Conservation (phyloP, 306 rosid species). For the Rubus parviflorus region DNA sequence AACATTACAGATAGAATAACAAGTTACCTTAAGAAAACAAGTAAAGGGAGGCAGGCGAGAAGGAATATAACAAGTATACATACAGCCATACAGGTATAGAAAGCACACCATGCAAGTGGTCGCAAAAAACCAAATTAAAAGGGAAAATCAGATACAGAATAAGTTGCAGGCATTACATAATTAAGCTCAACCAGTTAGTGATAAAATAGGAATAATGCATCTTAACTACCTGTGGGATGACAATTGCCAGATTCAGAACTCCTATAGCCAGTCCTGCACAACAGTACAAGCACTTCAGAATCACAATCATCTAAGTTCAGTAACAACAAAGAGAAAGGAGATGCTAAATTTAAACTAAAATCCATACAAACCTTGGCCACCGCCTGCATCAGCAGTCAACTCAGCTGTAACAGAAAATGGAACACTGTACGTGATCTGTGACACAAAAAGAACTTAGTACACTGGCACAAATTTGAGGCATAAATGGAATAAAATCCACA, state of each 20-base stretch:
- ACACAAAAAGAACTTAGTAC: slow-evolving; percentile 33
- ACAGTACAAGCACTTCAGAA: slow-evolving; percentile 31
- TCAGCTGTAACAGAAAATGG: slow-evolving; percentile 93
- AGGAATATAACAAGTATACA: background rate
- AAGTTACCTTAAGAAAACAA: slow-evolving; percentile 2
- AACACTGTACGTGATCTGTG: slow-evolving; percentile 95
- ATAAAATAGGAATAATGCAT: slow-evolving; percentile 2
- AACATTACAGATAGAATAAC: background rate
- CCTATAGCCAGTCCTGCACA: slow-evolving; percentile 91
- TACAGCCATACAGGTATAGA: background rate
- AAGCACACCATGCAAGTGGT: background rate
- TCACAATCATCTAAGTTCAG: slow-evolving; percentile 23
- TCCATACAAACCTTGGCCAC: slow-evolving; percentile 79
- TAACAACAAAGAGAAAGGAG: slow-evolving; percentile 12
- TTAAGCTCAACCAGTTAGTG: background rate
- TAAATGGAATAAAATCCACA: slow-evolving; percentile 16
- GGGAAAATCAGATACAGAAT: background rate
- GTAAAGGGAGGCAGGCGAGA: background rate
- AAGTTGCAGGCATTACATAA: background rate
- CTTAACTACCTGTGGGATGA: slow-evolving; percentile 82
- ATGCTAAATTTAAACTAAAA: slow-evolving; percentile 18
- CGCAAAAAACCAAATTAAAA: background rate
- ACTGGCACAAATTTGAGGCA: slow-evolving; percentile 19
- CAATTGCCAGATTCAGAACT: slow-evolving; percentile 95
- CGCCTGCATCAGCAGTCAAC: slow-evolving; percentile 92